Evolutionary conservation across 345 rosid species (phyloP).

Genomic region (Eutrema heterophyllum): DNA sequence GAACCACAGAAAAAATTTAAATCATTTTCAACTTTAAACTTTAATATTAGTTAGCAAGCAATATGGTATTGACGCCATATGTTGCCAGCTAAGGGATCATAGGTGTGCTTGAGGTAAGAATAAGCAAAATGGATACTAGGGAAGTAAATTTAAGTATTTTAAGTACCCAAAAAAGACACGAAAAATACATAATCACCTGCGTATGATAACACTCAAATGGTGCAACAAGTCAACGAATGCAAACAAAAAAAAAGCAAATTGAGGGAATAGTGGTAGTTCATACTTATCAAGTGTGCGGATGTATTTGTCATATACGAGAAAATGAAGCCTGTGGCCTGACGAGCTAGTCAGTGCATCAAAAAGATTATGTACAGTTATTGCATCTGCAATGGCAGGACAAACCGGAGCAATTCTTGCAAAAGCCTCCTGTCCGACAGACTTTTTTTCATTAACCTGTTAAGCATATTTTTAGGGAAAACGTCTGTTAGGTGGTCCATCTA

Average conservation of each 20-base stretch:
- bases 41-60: not conserved
- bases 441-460: constrained; percentile 71
- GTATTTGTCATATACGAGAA: constrained; percentile 86
- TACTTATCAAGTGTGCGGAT: constrained; percentile 88
- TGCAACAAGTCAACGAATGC: constrained; percentile 6
- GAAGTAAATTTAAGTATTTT: not conserved
- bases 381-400: constrained; percentile 78
- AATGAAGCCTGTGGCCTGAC: constrained; percentile 69
- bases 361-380: constrained; percentile 76
- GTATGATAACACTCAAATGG: not conserved
- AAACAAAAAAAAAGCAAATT: constrained; percentile 15
- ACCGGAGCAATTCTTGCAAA: constrained; percentile 89
- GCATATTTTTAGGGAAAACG: not conserved
- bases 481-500: not conserved
- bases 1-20: not conserved
- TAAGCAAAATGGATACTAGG: not conserved
- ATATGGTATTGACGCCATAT: not conserved
- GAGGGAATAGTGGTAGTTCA: constrained; percentile 23
- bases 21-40: not conserved
- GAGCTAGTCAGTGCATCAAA: constrained; percentile 77
- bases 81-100: constrained; percentile 7
- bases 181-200: not conserved
- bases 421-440: constrained; percentile 78
- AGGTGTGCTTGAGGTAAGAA: not conserved
- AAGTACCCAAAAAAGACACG: not conserved